These are phyloP conservation scores for Magnaporthales sp. DNA, from an alignment of 2,329 filamentous ascomycete genomes.

Conservation along the genomic window DNA sequence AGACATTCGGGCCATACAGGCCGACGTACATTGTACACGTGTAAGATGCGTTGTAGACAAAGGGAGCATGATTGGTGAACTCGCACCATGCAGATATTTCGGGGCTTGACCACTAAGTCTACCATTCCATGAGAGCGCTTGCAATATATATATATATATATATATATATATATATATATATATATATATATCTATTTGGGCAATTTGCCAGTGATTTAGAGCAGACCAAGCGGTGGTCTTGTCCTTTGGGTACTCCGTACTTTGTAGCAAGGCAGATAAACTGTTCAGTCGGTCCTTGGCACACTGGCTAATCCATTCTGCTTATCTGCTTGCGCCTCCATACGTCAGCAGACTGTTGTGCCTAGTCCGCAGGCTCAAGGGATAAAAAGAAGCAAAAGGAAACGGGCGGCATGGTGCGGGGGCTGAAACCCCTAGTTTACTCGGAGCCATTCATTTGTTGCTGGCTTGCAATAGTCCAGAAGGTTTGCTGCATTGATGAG, in stretches of 20 bases:
- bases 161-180: no score
- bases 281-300: no score
- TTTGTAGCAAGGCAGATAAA: no score
- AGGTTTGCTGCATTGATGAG: conserved; percentile 28
- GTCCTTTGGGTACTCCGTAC: no score
- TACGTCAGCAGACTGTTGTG: neutral
- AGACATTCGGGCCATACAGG: neutral
- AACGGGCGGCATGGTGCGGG: neutral
- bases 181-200: no score
- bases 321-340: no score
- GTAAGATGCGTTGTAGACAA: neutral
- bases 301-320: no score
- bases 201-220: no score
- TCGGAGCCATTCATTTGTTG: neutral
- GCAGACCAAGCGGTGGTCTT: no score
- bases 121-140: neutral
- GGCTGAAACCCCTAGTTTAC: neutral
- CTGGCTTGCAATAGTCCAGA: neutral
- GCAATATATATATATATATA: no score
- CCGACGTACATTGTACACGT: neutral
- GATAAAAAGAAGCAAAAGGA: neutral
- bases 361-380: neutral
- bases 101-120: neutral
- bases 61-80: neutral
- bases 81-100: neutral